Evolutionary conservation across 306 rosid species (phyloP), one percentile per base, ranked within the genome.

Genomic region (Inga oerstediana): DNA sequence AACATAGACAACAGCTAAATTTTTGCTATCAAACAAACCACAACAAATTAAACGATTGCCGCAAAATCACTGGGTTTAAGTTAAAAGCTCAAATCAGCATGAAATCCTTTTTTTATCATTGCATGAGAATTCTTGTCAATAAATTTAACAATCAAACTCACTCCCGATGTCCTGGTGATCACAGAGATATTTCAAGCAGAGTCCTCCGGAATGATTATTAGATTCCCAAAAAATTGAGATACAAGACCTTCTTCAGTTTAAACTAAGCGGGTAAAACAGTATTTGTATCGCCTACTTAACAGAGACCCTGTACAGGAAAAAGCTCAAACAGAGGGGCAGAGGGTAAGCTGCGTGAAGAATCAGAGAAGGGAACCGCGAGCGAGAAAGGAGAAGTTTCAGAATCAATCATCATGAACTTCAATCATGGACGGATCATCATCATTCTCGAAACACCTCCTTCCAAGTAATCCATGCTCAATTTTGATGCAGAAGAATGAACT

Each of bases 341-440:
- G 16, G 67, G 67, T 11, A 58, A n/a, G 75, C 34, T 10, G 52
- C n/a, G 69, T 35, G 39, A 37, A 64, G 19, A 17, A 75, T 39
- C 46, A 20, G 27, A 65, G 82, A 83, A 87, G 43, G 13, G 72
- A 84, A 54, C 67, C 68, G 69, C 81, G 79, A 79, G 89, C 87
- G 85, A 84, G 87, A 85, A 78, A 88, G 79, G 80, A 85, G 83
- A 30, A 59, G 51, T 69, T 24, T 49, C 54, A 48, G 84, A 87
- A 82, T 80, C 83, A 81, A 84, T 77, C 51, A 22, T 30, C 66
- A 43, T 30, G 1, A 17, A 52, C 79, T 83, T 88, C 85, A 88
- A 81, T 77, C 16, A 70, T 79, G 82, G 30, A 27, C 30, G 30
- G 83, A 80, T 84, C 88, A 51, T 74, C 81, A 76, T 80, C 80